Conservation (phyloP, 2,329 filamentous ascomycete species). For the Pestalotiopsis sp. region DNA sequence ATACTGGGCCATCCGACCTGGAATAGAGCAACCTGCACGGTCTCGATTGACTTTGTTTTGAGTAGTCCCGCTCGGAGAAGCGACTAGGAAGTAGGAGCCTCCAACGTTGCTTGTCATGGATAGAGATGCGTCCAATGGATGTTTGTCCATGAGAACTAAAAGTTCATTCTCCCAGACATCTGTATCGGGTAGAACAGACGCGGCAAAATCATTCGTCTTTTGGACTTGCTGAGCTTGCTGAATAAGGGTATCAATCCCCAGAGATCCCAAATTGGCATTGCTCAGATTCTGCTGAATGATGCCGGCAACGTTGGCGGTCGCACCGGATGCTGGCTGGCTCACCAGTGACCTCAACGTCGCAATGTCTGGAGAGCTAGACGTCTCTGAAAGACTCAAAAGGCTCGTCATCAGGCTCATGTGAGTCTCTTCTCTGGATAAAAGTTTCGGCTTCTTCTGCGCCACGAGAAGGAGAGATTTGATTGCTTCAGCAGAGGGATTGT, state of each 20-base stretch:
- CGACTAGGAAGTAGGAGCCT: constrained; percentile 67
- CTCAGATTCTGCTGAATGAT: constrained; percentile 59
- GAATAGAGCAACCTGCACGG: constrained; percentile 67
- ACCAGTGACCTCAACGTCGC: constrained; percentile 44
- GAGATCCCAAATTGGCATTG: constrained; percentile 44
- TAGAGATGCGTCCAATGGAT: constrained; percentile 59
- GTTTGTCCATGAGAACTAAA: constrained; percentile 48
- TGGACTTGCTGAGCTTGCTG: constrained; percentile 45
- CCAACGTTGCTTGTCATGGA: constrained; percentile 73
- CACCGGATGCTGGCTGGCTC: constrained; percentile 41
- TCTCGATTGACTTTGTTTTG: constrained; percentile 51
- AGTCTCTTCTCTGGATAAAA: constrained; percentile 45
- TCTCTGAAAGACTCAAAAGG: constrained; percentile 55
- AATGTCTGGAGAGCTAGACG: constrained; percentile 41
- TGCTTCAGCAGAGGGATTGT: constrained; percentile 25
- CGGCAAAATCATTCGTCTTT: constrained; percentile 28
- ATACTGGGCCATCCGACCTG: constrained; percentile 76
- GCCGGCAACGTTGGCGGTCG: constrained; percentile 42
- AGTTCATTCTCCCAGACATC: constrained; percentile 68
- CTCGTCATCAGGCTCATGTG: constrained; percentile 53
- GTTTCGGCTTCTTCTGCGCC: constrained; percentile 41
- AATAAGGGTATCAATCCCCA: constrained; percentile 55
- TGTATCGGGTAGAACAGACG: constrained; percentile 59
- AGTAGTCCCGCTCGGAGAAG: constrained; percentile 21
- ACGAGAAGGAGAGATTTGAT: constrained; percentile 50